These are phyloP conservation scores for Comarum palustre DNA, from an alignment of 306 rosid genomes.

Conservation along the genomic window DNA sequence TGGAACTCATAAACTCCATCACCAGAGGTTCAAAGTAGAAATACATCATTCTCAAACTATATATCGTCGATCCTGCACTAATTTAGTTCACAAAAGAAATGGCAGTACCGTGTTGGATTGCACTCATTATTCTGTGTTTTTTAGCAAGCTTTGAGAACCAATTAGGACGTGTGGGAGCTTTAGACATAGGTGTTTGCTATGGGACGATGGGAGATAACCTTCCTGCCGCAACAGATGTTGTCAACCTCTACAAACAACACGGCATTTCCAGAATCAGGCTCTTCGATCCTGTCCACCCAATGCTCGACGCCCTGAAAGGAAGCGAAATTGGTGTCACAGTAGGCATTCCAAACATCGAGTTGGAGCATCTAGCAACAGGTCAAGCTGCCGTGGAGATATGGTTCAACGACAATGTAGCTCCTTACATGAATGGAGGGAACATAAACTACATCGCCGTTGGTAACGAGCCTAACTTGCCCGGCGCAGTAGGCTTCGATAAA, in stretches of 20 bases:
- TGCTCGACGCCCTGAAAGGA: slow-evolving; percentile 22
- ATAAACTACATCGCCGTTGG: slow-evolving; percentile 20
- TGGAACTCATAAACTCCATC: background rate
- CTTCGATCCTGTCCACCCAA: slow-evolving; percentile 14
- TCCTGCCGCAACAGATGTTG: slow-evolving; percentile 23
- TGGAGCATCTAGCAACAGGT: slow-evolving; percentile 4
- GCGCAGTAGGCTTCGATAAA: background rate
- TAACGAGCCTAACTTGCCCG: background rate
- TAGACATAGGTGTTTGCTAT: slow-evolving; percentile 17
- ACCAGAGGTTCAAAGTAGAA: background rate
- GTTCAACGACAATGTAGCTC: slow-evolving; percentile 9
- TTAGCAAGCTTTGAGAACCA: background rate
- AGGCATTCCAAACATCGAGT: background rate
- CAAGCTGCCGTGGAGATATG: background rate
- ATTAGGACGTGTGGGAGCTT: background rate
- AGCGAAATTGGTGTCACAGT: background rate
- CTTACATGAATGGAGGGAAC: background rate
- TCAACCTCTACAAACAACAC: slow-evolving; percentile 11
- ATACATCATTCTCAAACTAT: background rate
- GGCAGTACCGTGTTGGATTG: background rate
- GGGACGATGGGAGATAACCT: slow-evolving; percentile 22
- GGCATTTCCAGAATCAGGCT: slow-evolving; percentile 27
- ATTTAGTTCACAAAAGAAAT: background rate
- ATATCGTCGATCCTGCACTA: background rate
- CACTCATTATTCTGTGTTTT: background rate